Percentiles rank a stretch among this genome's conserved stretches.
These are phyloP conservation scores for Sergeia podlipaevii DNA, from an alignment of 208 protist genomes.

Conservation along the genomic window DNA sequence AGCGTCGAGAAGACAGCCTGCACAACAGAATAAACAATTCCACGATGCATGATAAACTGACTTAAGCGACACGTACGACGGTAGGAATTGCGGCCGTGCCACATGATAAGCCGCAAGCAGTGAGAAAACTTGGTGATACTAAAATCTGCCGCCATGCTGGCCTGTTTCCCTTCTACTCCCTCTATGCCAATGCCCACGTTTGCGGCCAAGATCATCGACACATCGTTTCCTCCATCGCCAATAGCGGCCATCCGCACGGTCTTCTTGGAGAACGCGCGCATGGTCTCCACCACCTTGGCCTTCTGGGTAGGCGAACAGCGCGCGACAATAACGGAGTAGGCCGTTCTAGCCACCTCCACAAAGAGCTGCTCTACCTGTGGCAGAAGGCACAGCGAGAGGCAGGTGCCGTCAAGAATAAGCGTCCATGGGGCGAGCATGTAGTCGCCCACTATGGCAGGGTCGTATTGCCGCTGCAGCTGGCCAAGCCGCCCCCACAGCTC, in stretches of 20 bases:
- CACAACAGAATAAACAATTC: slow-evolving; percentile 98
- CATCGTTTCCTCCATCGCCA: slow-evolving; percentile 99
- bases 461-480: slow-evolving; percentile 31
- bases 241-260: slow-evolving; percentile 91
- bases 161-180: slow-evolving; percentile 98
- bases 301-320: slow-evolving; percentile 98
- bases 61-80: slow-evolving; percentile 89
- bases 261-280: slow-evolving; percentile 46
- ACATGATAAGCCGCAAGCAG: slow-evolving; percentile 84
- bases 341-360: slow-evolving; percentile 39
- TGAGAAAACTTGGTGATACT: slow-evolving; percentile 96
- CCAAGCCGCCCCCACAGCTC: slow-evolving; percentile 32
- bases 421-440: slow-evolving; percentile 34
- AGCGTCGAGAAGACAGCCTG: slow-evolving; percentile 97
- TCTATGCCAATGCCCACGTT: slow-evolving; percentile 98
- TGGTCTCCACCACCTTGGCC: slow-evolving; percentile 91
- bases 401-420: slow-evolving; percentile 78
- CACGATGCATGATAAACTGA: slow-evolving; percentile 99
- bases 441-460: neutral
- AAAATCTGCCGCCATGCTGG: slow-evolving; percentile 97
- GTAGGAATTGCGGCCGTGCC: slow-evolving; percentile 89
- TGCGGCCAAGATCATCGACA: slow-evolving; percentile 94
- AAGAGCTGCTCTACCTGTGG: slow-evolving; percentile 33
- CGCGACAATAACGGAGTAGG: slow-evolving; percentile 94
- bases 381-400: slow-evolving; percentile 61